phyloP scores from a whole-genome alignment of 306 rosid species.

The Vigna angularis region DNA sequence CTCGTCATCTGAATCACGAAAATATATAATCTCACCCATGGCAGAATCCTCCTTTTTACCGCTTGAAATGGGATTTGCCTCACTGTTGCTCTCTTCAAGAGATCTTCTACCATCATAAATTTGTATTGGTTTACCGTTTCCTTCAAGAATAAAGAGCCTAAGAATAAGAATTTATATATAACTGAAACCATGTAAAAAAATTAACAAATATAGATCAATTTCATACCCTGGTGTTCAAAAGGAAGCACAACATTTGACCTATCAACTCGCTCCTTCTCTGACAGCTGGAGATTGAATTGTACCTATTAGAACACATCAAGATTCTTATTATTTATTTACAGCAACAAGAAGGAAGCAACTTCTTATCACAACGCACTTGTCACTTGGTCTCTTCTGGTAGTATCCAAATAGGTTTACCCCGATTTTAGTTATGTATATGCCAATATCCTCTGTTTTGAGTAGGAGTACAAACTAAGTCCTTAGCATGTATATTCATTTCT shows the following conservation, averaged over 20 bases:
- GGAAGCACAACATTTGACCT: slow-evolving; percentile 94
- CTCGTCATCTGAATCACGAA: slow-evolving; percentile 94
- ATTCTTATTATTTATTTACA: slow-evolving; percentile 9
- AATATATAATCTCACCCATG: slow-evolving; percentile 88
- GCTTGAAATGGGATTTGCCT: slow-evolving; percentile 45
- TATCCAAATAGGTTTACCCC: background rate
- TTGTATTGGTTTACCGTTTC: slow-evolving; percentile 79
- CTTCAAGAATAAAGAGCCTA: slow-evolving; percentile 48
- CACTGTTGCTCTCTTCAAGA: slow-evolving; percentile 53
- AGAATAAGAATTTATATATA: slow-evolving; percentile 16
- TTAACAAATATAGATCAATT: slow-evolving; percentile 26
- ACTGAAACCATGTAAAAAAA: slow-evolving; percentile 3
- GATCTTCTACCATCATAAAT: slow-evolving; percentile 91
- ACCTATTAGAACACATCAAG: slow-evolving; percentile 58
- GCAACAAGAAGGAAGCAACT: slow-evolving; percentile 14
- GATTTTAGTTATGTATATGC: background rate
- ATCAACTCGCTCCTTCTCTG: slow-evolving; percentile 89
- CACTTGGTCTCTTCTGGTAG: slow-evolving; percentile 22
- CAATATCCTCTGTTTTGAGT: background rate
- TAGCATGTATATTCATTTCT: slow-evolving; percentile 8
- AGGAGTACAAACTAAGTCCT: slow-evolving; percentile 6
- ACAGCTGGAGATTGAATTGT: slow-evolving; percentile 84
- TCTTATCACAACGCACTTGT: slow-evolving; percentile 30
- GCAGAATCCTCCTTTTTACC: slow-evolving; percentile 57
- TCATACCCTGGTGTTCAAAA: slow-evolving; percentile 92